These are phyloP conservation scores for Ceratocystis harringtonii DNA, from an alignment of 2,329 filamentous ascomycete genomes.

Conservation along the genomic window DNA sequence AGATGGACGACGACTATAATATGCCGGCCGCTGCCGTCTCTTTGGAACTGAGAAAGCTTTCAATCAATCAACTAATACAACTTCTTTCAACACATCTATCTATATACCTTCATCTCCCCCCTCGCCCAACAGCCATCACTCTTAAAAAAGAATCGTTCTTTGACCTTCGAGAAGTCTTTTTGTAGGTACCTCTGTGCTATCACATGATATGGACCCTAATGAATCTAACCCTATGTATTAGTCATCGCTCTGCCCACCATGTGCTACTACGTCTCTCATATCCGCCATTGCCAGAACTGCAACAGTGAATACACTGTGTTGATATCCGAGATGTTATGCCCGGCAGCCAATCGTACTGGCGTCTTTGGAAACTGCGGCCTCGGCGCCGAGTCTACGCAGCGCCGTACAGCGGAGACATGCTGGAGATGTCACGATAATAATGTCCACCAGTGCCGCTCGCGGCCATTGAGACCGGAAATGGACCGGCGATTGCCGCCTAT, in stretches of 20 bases:
- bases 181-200: neutral
- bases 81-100: neutral
- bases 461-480: constrained; percentile 12
- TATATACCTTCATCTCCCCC: neutral
- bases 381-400: constrained; percentile 23
- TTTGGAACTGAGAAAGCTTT: neutral
- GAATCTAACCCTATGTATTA: neutral
- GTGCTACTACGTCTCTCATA: constrained; percentile 28
- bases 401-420: constrained; percentile 24
- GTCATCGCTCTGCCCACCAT: constrained; percentile 21
- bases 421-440: constrained; percentile 23
- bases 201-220: constrained; percentile 24
- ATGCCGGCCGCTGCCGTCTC: neutral
- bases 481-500: constrained; percentile 14
- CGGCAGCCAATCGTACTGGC: constrained; percentile 22
- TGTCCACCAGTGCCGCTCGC: constrained; percentile 10
- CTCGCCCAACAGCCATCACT: neutral
- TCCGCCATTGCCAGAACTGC: constrained; percentile 26
- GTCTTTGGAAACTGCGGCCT: constrained; percentile 27
- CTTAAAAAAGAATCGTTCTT: no score
- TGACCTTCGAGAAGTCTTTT: neutral
- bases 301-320: constrained; percentile 25
- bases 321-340: constrained; percentile 26
- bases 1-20: neutral
- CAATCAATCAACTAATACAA: neutral